Conservation (phyloP, 352 stramenopile species). For the Phytophthora vignae region DNA sequence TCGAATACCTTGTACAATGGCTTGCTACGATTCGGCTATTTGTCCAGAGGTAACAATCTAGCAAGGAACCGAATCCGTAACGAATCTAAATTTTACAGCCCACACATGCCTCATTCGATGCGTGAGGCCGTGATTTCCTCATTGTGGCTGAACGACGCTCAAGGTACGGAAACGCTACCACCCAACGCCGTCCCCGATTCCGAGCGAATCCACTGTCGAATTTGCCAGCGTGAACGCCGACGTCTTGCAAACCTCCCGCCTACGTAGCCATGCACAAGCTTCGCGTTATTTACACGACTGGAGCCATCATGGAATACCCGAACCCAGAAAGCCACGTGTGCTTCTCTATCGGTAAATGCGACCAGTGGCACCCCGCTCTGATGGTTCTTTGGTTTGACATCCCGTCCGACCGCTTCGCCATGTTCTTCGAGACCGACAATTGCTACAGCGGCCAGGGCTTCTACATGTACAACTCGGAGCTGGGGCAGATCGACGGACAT, state of each 20-base stretch:
- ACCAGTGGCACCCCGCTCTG: slow-evolving; percentile 1
- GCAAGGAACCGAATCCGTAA: not conserved
- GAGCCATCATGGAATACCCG: slow-evolving; percentile 6
- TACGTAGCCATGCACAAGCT: not conserved
- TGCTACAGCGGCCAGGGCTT: slow-evolving; percentile 7
- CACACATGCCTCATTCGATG: too few relatives aligned
- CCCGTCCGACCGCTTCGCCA: slow-evolving; percentile 1
- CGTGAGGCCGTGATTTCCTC: too few relatives aligned
- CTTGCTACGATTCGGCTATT: too few relatives aligned
- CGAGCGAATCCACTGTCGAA: too few relatives aligned
- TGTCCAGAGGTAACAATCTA: too few relatives aligned
- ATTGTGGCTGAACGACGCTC: too few relatives aligned
- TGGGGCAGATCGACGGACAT: not conserved
- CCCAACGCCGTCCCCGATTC: too few relatives aligned
- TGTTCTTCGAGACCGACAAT: slow-evolving; percentile 3
- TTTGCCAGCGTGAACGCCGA: not conserved
- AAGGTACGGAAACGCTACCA: too few relatives aligned
- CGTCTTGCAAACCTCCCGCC: too few relatives aligned
- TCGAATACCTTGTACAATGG: too few relatives aligned
- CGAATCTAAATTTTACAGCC: not conserved
- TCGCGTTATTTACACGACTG: not conserved
- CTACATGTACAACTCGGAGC: not conserved
- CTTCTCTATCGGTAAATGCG: too few relatives aligned
- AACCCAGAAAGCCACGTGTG: slow-evolving; percentile 1
- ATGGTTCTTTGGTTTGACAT: not conserved